These are phyloP conservation scores for Periglandula ipomoeae DNA, from an alignment of 2,329 filamentous ascomycete genomes.

Conservation along the genomic window DNA sequence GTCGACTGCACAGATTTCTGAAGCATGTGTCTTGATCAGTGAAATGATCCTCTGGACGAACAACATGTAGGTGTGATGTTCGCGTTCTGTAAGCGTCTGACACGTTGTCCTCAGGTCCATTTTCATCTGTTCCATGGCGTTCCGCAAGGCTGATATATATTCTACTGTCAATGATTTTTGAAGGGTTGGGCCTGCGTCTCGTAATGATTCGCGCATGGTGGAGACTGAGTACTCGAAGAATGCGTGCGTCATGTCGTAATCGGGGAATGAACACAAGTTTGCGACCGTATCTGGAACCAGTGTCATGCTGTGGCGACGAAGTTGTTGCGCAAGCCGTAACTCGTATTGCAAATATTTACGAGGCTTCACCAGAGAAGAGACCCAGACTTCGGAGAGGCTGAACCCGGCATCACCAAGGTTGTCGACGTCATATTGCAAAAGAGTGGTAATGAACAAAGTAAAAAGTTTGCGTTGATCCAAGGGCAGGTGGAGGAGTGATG, in stretches of 20 bases:
- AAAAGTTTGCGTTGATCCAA: constrained; percentile 35
- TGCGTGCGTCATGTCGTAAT: constrained; percentile 39
- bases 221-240: constrained; percentile 40
- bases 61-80: constrained; percentile 37
- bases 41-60: constrained; percentile 45
- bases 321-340: constrained; percentile 36
- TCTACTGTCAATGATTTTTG: constrained; percentile 29
- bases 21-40: constrained; percentile 43
- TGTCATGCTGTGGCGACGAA: constrained; percentile 31
- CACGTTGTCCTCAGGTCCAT: constrained; percentile 34
- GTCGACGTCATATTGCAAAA: constrained; percentile 37
- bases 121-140: constrained; percentile 46
- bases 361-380: constrained; percentile 43
- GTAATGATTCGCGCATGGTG: constrained; percentile 40
- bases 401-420: constrained; percentile 37
- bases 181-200: constrained; percentile 25
- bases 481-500: constrained; percentile 27
- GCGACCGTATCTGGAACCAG: constrained; percentile 33
- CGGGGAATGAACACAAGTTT: constrained; percentile 27
- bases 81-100: constrained; percentile 32
- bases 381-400: constrained; percentile 43
- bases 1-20: constrained; percentile 45
- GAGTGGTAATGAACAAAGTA: constrained; percentile 40
- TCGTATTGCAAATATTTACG: constrained; percentile 36
- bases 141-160: constrained; percentile 33